phyloP scores from a whole-genome alignment of 2,329 filamentous ascomycete genomes.

The Rosellinia necatrix region DNA sequence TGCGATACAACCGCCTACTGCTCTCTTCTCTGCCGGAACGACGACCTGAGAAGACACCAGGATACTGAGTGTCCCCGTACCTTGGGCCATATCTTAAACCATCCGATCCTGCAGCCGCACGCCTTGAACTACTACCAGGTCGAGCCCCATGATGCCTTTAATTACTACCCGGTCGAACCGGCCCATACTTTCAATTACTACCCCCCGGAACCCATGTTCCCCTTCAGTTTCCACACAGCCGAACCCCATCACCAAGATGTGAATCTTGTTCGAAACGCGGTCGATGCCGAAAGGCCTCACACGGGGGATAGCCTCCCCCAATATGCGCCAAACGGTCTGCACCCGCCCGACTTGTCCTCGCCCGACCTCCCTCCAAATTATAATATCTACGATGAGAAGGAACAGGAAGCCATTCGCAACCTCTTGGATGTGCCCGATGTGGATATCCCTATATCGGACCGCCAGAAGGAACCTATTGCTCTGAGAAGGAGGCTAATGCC shows the following conservation, averaged over 20 bases:
- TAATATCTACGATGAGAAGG: constrained; percentile 4
- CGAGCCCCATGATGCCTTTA: no score
- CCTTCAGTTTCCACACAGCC: no score
- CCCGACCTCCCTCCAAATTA: background rate
- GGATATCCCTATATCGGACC: constrained; percentile 25
- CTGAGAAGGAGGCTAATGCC: constrained; percentile 30
- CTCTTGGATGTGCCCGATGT: constrained; percentile 24
- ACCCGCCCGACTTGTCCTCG: background rate
- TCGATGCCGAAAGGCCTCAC: no score
- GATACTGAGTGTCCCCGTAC: background rate
- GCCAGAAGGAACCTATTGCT: constrained; percentile 19
- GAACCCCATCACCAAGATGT: no score
- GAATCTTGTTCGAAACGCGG: no score
- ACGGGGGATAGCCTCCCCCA: no score
- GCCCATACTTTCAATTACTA: background rate
- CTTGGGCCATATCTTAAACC: no score
- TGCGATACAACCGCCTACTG: background rate
- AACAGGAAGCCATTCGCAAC: constrained; percentile 23
- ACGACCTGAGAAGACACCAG: background rate
- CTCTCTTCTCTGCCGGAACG: background rate
- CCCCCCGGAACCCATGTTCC: no score
- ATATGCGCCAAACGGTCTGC: background rate
- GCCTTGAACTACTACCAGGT: background rate
- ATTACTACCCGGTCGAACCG: no score
- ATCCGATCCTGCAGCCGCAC: background rate